Base-by-base conservation (phyloP, 805 yeast genomes). In the Ogataea pini region DNA sequence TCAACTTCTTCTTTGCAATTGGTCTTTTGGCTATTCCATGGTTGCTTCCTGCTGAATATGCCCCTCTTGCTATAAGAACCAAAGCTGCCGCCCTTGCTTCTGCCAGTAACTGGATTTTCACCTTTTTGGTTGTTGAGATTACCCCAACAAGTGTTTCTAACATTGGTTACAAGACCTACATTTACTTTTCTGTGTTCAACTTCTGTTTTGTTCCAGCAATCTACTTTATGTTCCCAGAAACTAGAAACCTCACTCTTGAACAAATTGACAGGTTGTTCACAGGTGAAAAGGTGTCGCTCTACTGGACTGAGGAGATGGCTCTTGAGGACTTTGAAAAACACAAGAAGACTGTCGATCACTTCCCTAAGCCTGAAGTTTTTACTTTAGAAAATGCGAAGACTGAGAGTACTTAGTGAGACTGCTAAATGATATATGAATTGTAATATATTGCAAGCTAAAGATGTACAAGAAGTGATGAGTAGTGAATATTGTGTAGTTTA, bases 81-180 rank as follows among this genome's bases (percentile, higher is more conserved):
- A 82, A 79, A 61, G 86, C 85, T 34, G 77, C 84, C 51, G 78
- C 88, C 10, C 61, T 85, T 46, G 77, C 86, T 10, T 80, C 83
- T 3, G 85, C 88, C 19, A 78, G 89, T 38, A 86, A 86, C 69
- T 86, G 92, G 92, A 62, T 83, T 34, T 82, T 79, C 68, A 86
- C 86, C 64, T 84, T 83, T 63, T 76, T 76, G 19, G 83, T 84
- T 62, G 86, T 86, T 7, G 82, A 78, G 67, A 81, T 83, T 46
- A 85, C 89, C 33, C 80, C 82, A 43, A 72, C 77, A 18, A 52
- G 66, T 14, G 75, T 76, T 46, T 72, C 76, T 54, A 78, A 75
- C 61, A 76, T 77, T 61, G 73, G 74, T 60, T 77, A 75, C 65
- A 79, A 79, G 43, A 53, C 57, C 4, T 77, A 72, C 57, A 77